A percentile compares a stretch with the other conserved stretches of the same genome.
phyloP scores from a whole-genome alignment of 345 rosid genomes.

The Tarenaya hassleriana region DNA sequence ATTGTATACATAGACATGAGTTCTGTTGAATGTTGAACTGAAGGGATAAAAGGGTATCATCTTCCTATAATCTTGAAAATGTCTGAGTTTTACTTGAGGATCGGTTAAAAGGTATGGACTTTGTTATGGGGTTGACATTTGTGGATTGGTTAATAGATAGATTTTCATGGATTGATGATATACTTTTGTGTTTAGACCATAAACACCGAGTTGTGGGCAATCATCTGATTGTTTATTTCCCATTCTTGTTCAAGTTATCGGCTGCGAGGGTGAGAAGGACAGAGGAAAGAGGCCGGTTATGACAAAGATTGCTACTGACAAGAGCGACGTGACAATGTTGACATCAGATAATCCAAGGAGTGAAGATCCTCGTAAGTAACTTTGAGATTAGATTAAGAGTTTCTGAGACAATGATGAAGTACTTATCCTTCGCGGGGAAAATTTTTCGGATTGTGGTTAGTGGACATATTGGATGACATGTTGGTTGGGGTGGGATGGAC shows the following conservation, averaged over 20 bases:
- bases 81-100: too few species aligned
- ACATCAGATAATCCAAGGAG: constrained; percentile 82
- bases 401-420: background rate
- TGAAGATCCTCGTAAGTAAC: constrained; percentile 80
- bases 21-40: too few species aligned
- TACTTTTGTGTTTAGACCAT: too few species aligned
- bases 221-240: constrained; percentile 9
- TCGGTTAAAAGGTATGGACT: too few species aligned
- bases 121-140: too few species aligned
- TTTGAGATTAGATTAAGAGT: constrained; percentile 5
- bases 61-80: too few species aligned
- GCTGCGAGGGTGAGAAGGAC: constrained; percentile 69
- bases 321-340: constrained; percentile 84
- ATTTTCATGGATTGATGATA: too few species aligned
- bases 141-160: too few species aligned
- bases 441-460: constrained; percentile 35
- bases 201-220: background rate
- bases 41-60: background rate
- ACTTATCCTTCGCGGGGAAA: too few species aligned
- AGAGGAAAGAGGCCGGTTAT: constrained; percentile 81
- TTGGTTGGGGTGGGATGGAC: constrained; percentile 88
- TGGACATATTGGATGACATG: constrained; percentile 97
- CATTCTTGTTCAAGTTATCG: constrained; percentile 47
- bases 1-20: too few species aligned
- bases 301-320: constrained; percentile 82